Base-by-base conservation (phyloP, 2,329 filamentous ascomycete genomes). In the Fusarium subtropicale region DNA sequence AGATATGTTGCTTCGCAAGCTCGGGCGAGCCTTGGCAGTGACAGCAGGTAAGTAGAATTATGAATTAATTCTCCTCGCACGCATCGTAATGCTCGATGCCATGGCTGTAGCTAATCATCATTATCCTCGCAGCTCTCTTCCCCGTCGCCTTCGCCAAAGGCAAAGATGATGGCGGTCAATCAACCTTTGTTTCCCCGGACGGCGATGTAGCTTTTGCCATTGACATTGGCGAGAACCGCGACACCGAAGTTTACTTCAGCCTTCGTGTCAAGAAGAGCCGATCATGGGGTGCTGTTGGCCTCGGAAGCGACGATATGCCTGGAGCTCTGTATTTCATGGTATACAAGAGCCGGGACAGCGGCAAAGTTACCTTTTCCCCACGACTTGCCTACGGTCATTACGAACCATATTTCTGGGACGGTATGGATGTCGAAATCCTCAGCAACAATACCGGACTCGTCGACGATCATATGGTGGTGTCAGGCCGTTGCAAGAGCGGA, bases 321-420 rank as follows among this genome's bases (percentile, higher is more conserved):
- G 81, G 84, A 51, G 79, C 86, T 10, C 79, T 89, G 26, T 84
- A 87, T 60, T 81, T 88, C 45, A 81, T 89, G 72, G 77, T 84
- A n/a, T 89, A 90, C 77, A 77, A 80, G 46, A 83, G 83, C 58
- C 74, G 77, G 7, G 78, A 78, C 8, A 81, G 80, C 55, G 76
- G 81, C 54, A 85, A 85, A 66, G 81, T 88, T 58, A 89, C 86
- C 28, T 80, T 90, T 59, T 88, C 85, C 28, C 85, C 87, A 3
- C 86, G 87, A 52, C 74, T 85, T 33, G 79, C 82, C 36, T 78
- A 80, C 53, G 84, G 82, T 45, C 79, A 88, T 68, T 81, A 81
- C 68, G 87, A 90, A 74, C 87, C 87, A 12, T 75, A 77, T 16
- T 82, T 82, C 75, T 80, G 80, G 66, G 75, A 80, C 6, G 77